Conservation (phyloP, 2,329 filamentous ascomycete genomes). For the Botrytis cinerea region DNA sequence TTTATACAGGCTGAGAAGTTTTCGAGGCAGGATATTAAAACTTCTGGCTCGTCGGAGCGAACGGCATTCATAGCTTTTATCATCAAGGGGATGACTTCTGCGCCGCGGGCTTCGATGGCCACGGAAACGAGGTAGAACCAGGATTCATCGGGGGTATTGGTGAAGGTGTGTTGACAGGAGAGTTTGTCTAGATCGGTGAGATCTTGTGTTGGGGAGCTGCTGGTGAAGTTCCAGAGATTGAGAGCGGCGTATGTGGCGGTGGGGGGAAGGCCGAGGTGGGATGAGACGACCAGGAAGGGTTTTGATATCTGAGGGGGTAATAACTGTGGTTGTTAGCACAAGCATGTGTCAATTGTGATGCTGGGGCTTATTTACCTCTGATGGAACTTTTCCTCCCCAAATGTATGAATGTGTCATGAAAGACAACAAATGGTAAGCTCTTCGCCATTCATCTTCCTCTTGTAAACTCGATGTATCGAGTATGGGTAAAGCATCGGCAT, state of each 20-base stretch:
- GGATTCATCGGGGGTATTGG: constrained; percentile 83
- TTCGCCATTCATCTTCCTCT: constrained; percentile 72
- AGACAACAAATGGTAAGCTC: constrained; percentile 76
- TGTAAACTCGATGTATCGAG: constrained; percentile 65
- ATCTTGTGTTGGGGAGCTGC: constrained; percentile 48
- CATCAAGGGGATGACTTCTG: constrained; percentile 74
- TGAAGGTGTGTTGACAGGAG: constrained; percentile 76
- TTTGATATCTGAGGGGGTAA: constrained; percentile 76
- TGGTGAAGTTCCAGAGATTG: constrained; percentile 87
- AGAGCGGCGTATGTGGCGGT: constrained; percentile 88
- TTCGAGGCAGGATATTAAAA: constrained; percentile 64
- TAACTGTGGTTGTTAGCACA: constrained; percentile 44
- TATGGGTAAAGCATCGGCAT: constrained; percentile 66
- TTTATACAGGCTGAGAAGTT: constrained; percentile 67
- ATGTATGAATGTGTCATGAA: constrained; percentile 86
- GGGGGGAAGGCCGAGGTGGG: constrained; percentile 76
- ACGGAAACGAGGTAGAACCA: constrained; percentile 94
- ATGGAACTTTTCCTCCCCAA: constrained; percentile 78
- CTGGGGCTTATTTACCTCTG: constrained; percentile 58
- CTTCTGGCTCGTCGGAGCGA: constrained; percentile 57
- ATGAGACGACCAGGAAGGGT: constrained; percentile 72
- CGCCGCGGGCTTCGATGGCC: constrained; percentile 83
- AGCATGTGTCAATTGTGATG: no score
- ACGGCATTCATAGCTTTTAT: constrained; percentile 73
- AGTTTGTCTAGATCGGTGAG: constrained; percentile 59